Evolutionary conservation across 2,329 filamentous ascomycete species (phyloP).

Genomic region (Penicillium sp.): DNA sequence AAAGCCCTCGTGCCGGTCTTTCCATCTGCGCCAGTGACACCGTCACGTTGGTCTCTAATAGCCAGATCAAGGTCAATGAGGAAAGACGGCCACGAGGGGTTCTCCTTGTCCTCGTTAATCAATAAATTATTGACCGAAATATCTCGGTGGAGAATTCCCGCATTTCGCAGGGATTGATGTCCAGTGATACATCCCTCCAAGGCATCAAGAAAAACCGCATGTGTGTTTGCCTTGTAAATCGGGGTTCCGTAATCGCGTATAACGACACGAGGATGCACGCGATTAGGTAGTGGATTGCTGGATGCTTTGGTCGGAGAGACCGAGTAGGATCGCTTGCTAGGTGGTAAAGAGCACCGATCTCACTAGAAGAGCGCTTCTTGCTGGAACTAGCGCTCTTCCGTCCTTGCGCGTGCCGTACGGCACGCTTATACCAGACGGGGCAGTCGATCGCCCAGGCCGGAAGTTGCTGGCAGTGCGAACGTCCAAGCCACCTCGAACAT

Average conservation of each 20-base stretch:
- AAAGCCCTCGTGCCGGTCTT: conserved; percentile 49
- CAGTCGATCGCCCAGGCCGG: too few species aligned
- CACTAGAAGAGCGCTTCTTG: too few species aligned
- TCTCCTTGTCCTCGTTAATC: conserved; percentile 46
- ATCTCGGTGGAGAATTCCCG: conserved; percentile 45
- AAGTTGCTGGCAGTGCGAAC: too few species aligned
- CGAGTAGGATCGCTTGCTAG: too few species aligned
- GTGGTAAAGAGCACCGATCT: too few species aligned
- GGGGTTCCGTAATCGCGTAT: conserved; percentile 44
- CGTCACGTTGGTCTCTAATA: conserved; percentile 34
- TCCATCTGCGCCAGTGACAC: conserved; percentile 41
- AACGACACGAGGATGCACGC: too few species aligned
- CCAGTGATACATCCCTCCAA: conserved; percentile 17
- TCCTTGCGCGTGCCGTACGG: too few species aligned
- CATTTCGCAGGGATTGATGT: conserved; percentile 26
- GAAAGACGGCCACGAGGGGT: conserved; percentile 42
- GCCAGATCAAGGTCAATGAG: conserved; percentile 40
- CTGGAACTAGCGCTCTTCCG: too few species aligned
- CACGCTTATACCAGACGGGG: too few species aligned
- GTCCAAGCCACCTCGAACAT: too few species aligned
- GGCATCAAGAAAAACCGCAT: conserved; percentile 7
- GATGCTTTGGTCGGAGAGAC: too few species aligned
- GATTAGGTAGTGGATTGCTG: too few species aligned
- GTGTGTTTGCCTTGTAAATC: conserved; percentile 45
- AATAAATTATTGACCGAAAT: conserved; percentile 51